A percentile compares a stretch with the other conserved stretches of the same genome.
Evolutionary conservation across 495 filamentous ascomycete species (phyloP).

Genomic region (Penicillium verhagenii): DNA sequence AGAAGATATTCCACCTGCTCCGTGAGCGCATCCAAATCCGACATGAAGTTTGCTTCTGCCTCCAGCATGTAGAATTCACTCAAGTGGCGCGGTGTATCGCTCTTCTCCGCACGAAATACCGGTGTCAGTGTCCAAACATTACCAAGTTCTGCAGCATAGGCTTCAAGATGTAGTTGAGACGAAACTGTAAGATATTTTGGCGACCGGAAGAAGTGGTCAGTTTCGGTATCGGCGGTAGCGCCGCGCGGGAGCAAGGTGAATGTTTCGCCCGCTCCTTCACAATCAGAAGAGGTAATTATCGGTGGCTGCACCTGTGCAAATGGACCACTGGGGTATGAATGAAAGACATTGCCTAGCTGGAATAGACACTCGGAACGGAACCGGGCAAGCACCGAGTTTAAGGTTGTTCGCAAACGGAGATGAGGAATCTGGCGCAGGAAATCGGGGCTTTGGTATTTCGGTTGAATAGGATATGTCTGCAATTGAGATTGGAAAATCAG

Average conservation of each 20-base stretch:
- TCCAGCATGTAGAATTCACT: slow-evolving; percentile 99
- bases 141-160: slow-evolving; percentile 80
- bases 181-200: slow-evolving; percentile 97
- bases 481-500: slow-evolving; percentile 3
- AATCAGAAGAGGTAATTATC: slow-evolving; percentile 94
- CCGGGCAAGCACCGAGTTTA: slow-evolving; percentile 76
- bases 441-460: slow-evolving; percentile 88
- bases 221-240: slow-evolving; percentile 25
- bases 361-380: slow-evolving; percentile 86
- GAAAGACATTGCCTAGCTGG: slow-evolving; percentile 71
- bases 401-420: slow-evolving; percentile 78
- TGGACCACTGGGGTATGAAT: slow-evolving; percentile 46
- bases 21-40: slow-evolving; percentile 68
- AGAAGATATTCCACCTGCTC: slow-evolving; percentile 76
- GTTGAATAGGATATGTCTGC: slow-evolving; percentile 87
- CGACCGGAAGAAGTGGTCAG: slow-evolving; percentile 69
- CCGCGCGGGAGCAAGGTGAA: slow-evolving; percentile 64
- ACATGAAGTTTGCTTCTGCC: slow-evolving; percentile 77
- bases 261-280: slow-evolving; percentile 95
- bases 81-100: slow-evolving; percentile 89
- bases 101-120: slow-evolving; percentile 91
- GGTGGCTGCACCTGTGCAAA: slow-evolving; percentile 91
- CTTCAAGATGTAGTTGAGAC: slow-evolving; percentile 91
- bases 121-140: slow-evolving; percentile 94
- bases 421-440: slow-evolving; percentile 88